These are phyloP conservation scores for Colletotrichum sp. DNA, from an alignment of 2,329 filamentous ascomycete genomes.

Conservation along the genomic window DNA sequence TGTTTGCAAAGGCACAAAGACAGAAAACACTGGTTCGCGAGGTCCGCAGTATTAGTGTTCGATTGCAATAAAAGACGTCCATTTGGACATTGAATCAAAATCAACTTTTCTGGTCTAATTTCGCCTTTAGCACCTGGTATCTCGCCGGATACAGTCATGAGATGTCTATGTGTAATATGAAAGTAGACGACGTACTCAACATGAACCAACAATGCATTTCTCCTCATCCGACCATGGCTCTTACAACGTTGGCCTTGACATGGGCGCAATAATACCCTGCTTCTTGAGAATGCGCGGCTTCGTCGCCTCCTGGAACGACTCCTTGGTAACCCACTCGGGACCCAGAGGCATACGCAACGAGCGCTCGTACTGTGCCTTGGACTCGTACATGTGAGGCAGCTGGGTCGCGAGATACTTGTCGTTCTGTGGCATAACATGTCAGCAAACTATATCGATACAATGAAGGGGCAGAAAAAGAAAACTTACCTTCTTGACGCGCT, in stretches of 20 bases:
- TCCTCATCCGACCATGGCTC: not conserved
- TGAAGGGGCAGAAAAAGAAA: not conserved
- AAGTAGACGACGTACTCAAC: not conserved
- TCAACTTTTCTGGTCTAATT: not conserved
- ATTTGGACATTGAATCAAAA: not conserved
- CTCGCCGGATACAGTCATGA: not conserved
- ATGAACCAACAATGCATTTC: not conserved
- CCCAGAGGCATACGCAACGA: constrained; percentile 86
- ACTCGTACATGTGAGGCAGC: constrained; percentile 91
- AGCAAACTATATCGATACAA: not conserved
- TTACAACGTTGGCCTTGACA: constrained; percentile 73
- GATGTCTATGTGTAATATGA: not conserved
- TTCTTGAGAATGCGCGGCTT: constrained; percentile 91
- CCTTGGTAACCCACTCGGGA: constrained; percentile 96
- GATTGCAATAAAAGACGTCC: not conserved
- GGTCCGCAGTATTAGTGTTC: not conserved
- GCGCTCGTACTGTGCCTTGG: constrained; percentile 85
- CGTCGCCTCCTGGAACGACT: constrained; percentile 86
- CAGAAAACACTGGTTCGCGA: not conserved
- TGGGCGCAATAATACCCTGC: constrained; percentile 86
- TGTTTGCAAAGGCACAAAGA: not conserved
- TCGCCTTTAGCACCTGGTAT: not conserved
- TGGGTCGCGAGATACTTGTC: constrained; percentile 83
- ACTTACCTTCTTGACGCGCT: constrained; percentile 81
- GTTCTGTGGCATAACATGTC: constrained; percentile 58